These are phyloP conservation scores for Cordyceps militaris DNA, from an alignment of 2,329 filamentous ascomycete species.

Conservation along the genomic window DNA sequence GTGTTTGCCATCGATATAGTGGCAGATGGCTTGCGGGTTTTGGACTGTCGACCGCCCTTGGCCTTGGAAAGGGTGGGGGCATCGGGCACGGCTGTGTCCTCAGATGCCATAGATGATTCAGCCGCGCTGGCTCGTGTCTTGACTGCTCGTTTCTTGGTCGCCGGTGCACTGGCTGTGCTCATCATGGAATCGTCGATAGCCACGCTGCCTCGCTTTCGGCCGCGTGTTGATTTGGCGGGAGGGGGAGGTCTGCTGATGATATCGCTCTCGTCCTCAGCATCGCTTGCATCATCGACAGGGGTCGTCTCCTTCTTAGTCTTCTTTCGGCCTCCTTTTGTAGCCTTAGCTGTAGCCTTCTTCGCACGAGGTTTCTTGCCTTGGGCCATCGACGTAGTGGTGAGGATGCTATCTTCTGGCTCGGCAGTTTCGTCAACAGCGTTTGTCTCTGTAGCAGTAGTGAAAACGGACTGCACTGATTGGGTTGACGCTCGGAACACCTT, in stretches of 20 bases:
- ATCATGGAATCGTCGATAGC: slow-evolving; percentile 44
- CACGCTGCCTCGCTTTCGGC: slow-evolving; percentile 58
- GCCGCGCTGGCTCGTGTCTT: slow-evolving; percentile 41
- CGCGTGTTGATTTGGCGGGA: slow-evolving; percentile 37
- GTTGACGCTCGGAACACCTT: slow-evolving; percentile 61
- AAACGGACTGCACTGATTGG: slow-evolving; percentile 52
- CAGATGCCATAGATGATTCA: slow-evolving; percentile 30
- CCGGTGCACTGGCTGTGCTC: slow-evolving; percentile 39
- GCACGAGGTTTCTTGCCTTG: slow-evolving; percentile 31
- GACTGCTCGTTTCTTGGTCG: slow-evolving; percentile 53
- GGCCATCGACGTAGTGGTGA: slow-evolving; percentile 54
- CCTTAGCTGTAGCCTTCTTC: slow-evolving; percentile 51
- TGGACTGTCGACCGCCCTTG: slow-evolving; percentile 32
- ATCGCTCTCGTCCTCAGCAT: slow-evolving; percentile 20
- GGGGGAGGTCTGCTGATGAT: slow-evolving; percentile 24
- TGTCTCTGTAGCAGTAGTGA: slow-evolving; percentile 43
- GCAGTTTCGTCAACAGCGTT: slow-evolving; percentile 41
- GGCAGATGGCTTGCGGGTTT: slow-evolving; percentile 41
- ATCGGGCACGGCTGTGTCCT: slow-evolving; percentile 37
- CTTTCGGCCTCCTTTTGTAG: slow-evolving; percentile 33
- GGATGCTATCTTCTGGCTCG: slow-evolving; percentile 50
- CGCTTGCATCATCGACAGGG: slow-evolving; percentile 26
- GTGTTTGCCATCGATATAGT: slow-evolving; percentile 46
- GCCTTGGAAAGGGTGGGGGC: slow-evolving; percentile 22
- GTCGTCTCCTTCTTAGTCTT: slow-evolving; percentile 46